phyloP scores from a whole-genome alignment of 1,284 basidiomycete genomes.

The Dichomitus squalens region DNA sequence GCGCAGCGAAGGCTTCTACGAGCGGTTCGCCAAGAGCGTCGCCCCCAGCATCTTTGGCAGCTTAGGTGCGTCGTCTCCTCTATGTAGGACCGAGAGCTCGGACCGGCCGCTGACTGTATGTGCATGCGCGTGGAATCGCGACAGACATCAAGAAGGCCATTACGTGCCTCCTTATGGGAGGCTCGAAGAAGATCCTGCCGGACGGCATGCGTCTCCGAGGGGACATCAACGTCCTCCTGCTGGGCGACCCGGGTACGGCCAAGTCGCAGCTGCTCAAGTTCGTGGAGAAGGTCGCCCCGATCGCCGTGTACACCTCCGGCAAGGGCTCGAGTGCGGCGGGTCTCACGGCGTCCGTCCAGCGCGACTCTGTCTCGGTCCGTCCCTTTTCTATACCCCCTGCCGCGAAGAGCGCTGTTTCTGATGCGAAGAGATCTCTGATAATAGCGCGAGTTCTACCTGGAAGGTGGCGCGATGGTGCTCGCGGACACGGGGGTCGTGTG shows the following conservation, averaged over 20 bases:
- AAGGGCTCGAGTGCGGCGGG: slow-evolving; percentile 98
- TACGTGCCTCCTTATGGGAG: slow-evolving; percentile 92
- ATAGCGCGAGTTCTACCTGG: slow-evolving; percentile 97
- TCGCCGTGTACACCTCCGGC: slow-evolving; percentile 97
- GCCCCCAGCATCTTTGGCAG: slow-evolving; percentile 98
- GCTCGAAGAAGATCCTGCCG: slow-evolving; percentile 97
- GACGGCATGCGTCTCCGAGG: slow-evolving; percentile 98
- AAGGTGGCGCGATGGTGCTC: slow-evolving; percentile 99
- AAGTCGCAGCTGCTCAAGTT: slow-evolving; percentile 98
- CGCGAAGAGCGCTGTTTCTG: background rate
- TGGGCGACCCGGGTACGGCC: slow-evolving; percentile 98
- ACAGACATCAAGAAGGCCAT: slow-evolving; percentile 98
- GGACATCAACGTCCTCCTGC: slow-evolving; percentile 95
- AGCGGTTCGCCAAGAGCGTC: slow-evolving; percentile 92
- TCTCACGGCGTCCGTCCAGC: slow-evolving; percentile 96
- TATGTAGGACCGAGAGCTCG: too few relatives aligned
- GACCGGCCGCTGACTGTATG: background rate
- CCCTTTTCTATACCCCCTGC: background rate
- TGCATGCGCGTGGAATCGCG: background rate
- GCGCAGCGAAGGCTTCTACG: slow-evolving; percentile 89
- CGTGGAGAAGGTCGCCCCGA: slow-evolving; percentile 97
- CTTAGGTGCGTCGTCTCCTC: slow-evolving; percentile 57
- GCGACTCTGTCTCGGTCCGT: slow-evolving; percentile 87
- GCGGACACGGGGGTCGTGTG: slow-evolving; percentile 99
- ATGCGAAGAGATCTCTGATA: background rate